Evolutionary conservation across 768 basidiomycete genomes (phyloP), one percentile per base, ranked within the genome.

Genomic region (Pulveroboletus sp.): DNA sequence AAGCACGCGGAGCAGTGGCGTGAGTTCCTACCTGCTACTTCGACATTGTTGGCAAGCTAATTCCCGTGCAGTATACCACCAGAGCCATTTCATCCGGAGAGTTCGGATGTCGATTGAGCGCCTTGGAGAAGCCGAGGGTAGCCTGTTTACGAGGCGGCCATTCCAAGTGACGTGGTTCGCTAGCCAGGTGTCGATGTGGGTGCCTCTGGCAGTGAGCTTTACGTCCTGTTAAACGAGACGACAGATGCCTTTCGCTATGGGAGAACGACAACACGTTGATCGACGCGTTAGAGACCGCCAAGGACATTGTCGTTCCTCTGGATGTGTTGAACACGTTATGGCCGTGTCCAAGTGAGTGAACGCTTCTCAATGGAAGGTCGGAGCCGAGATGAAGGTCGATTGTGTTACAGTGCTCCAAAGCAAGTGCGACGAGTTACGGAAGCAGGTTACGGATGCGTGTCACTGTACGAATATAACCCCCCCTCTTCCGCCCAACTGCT

Each of bases 1-100:
- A 79, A 80, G 57, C 84, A 88, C 51, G 82, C 83, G 0, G 81
- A 85, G 56, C 85, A 89, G 58, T 90, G 88, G 88, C 72, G 88
- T 90, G 67, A 65, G 86, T 81, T 26, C 46, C 10, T 6, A 7
- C 14, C 33, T 14, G 30, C 35, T 18, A 27, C 10, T 36, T 50
- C 37, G 30, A 41, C 21, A 27, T 31, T 31, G 15, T 52, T 26
- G 42, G 43, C 48, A 14, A 38, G 32, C 51, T 48, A 47, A 50
- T 46, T 32, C 15, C 43, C 24, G 35, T 36, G 21, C 56, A 89
- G 86, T 89, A 11, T 77, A 73, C 53, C 83, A 89, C 58, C 85
- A 88, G 57, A 76, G 76, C 27, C 79, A 78, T 33, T 77, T 88
- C 28, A 76, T 86, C n/a, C 73, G 77, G 54, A 77, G 79, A 33